A percentile compares a stretch with the other conserved stretches of the same genome.
phyloP scores from a whole-genome alignment of 2,329 filamentous ascomycete species.

The Colletotrichum sp. region DNA sequence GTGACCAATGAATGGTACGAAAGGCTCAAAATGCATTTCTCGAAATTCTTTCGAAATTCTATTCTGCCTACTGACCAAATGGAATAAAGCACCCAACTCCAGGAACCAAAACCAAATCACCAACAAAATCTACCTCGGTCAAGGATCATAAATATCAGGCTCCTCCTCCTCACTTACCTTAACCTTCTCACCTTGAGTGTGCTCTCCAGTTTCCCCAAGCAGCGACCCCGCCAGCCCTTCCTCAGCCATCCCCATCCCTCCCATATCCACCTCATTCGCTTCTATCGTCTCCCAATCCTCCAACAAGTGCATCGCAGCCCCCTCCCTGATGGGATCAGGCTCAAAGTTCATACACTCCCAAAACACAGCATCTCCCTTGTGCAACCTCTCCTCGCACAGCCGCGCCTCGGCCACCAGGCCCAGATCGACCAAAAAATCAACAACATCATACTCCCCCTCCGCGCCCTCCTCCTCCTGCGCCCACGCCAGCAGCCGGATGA shows the following conservation, averaged over 20 bases:
- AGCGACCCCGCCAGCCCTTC: background rate
- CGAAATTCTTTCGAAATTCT: rapidly evolving
- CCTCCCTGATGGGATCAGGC: background rate
- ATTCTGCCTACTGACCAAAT: background rate
- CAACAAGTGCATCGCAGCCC: background rate
- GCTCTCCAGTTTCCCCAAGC: background rate
- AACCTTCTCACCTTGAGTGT: background rate
- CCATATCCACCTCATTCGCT: background rate
- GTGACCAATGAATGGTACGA: background rate
- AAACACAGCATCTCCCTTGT: slow-evolving; percentile 26
- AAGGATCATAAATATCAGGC: background rate
- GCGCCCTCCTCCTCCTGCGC: slow-evolving; percentile 22
- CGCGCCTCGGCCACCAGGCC: slow-evolving; percentile 33
- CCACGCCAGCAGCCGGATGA: slow-evolving; percentile 26
- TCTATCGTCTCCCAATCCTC: background rate
- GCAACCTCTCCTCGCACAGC: slow-evolving; percentile 27
- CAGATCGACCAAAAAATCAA: slow-evolving; percentile 38
- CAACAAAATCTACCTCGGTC: background rate
- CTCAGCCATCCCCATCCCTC: background rate
- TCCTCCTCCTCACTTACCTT: background rate
- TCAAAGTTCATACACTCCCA: slow-evolving; percentile 24
- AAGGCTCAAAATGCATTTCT: background rate
- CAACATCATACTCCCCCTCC: slow-evolving; percentile 34
- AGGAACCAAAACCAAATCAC: background rate
- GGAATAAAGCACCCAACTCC: background rate